These are phyloP conservation scores for Crithidia expoeki DNA, from an alignment of 208 protist genomes.

Conservation along the genomic window DNA sequence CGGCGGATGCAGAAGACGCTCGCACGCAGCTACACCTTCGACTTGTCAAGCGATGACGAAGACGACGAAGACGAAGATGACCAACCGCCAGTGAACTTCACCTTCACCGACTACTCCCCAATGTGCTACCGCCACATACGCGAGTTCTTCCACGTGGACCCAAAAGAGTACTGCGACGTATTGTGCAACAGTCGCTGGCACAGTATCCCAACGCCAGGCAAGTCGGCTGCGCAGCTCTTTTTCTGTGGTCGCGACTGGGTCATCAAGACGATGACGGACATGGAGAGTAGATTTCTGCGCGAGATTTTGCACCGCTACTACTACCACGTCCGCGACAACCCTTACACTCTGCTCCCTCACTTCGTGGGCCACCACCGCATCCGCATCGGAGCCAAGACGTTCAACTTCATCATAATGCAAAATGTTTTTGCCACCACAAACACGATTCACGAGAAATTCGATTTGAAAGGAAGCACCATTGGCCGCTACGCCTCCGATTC, in stretches of 20 bases:
- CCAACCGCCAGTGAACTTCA: conserved; percentile 55
- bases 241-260: conserved; percentile 93
- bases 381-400: conserved; percentile 59
- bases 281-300: conserved; percentile 90
- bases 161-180: conserved; percentile 75
- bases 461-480: conserved; percentile 94
- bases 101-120: conserved; percentile 90
- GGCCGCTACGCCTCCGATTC: conserved; percentile 82
- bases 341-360: conserved; percentile 88
- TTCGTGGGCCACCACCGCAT: conserved; percentile 92
- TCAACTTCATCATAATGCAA: conserved; percentile 93
- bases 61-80: conserved; percentile 59
- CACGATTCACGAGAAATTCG: conserved; percentile 92
- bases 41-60: conserved; percentile 34
- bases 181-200: conserved; percentile 79
- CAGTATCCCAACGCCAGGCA: conserved; percentile 89
- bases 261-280: conserved; percentile 93
- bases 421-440: conserved; percentile 94
- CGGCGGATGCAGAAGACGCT: background rate
- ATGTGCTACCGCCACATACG: conserved; percentile 92
- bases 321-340: conserved; percentile 89
- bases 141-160: conserved; percentile 84
- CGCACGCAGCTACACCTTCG: conserved; percentile 4
- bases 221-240: conserved; percentile 90
- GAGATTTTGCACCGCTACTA: conserved; percentile 91